Percentiles rank a stretch among this genome's conserved stretches.
Evolutionary conservation across 2,329 filamentous ascomycete species (phyloP).

Genomic region (Intubia oerlemansii): DNA sequence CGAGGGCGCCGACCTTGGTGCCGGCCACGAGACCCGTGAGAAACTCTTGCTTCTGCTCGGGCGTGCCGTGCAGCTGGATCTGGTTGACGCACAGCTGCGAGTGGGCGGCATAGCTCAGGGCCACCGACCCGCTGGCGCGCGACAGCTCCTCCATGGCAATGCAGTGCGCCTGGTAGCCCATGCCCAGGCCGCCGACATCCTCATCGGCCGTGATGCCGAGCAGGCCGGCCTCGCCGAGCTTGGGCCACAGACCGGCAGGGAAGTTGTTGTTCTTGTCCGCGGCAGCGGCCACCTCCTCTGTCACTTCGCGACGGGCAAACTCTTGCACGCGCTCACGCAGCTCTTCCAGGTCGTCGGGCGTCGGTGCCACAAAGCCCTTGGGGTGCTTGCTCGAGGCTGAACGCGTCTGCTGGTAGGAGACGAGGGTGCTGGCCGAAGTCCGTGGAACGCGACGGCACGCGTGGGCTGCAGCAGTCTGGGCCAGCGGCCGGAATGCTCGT

Average conservation of each 20-base stretch:
- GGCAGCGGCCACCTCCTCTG: conserved; percentile 56
- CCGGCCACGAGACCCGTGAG: conserved; percentile 67
- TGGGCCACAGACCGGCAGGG: conserved; percentile 78
- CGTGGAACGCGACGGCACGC: neutral
- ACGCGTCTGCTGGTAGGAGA: conserved; percentile 7
- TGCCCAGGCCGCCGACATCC: conserved; percentile 67
- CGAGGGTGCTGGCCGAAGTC: neutral
- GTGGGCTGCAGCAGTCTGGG: conserved; percentile 8
- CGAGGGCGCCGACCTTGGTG: conserved; percentile 63
- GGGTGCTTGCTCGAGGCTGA: conserved; percentile 41
- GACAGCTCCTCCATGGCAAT: conserved; percentile 90
- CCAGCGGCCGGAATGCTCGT: conserved; percentile 14
- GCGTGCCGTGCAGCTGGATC: conserved; percentile 67
- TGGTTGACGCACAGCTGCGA: conserved; percentile 95
- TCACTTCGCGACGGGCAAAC: conserved; percentile 72
- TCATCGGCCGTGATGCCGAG: conserved; percentile 88
- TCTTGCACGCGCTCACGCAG: conserved; percentile 71
- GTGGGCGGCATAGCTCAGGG: conserved; percentile 84
- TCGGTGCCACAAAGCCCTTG: conserved; percentile 43
- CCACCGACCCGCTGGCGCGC: conserved; percentile 65
- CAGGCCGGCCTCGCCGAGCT: conserved; percentile 78
- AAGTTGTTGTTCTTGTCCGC: conserved; percentile 84
- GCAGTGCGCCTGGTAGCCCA: conserved; percentile 95
- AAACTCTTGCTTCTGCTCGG: conserved; percentile 59
- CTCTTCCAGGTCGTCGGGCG: conserved; percentile 54